Evolutionary conservation across 441 rosid genomes (phyloP), one percentile per base, ranked within the genome.

Genomic region (Pelargonium australe): DNA sequence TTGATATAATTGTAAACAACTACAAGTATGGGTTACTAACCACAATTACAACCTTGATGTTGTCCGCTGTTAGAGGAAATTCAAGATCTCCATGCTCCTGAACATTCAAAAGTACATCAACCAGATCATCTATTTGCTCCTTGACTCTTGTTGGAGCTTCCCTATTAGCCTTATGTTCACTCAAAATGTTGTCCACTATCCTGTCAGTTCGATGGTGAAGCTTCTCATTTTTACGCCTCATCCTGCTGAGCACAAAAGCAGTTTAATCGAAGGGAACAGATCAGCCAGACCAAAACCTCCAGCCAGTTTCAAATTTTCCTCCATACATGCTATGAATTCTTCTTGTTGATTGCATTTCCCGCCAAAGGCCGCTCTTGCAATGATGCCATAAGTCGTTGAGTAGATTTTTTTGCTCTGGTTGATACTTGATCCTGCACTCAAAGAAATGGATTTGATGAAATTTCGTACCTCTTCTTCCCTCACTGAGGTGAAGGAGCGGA

Each of bases 61-160:
- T 72, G 31, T 68, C 45, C 0, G 23, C 60, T 8, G 68, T 72
- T 0, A 81, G 19, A 28, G 72, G 44, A 72, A 68, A 68, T 12
- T 72, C 70, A 44, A 58, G 69, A 44, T 62, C 70, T 12, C 68
- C 72, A 40, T 20, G 55, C 68, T 79, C 64, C 60, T 74, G 75
- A 64, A 79, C 25, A 23, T 70, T 81, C 40, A 81, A 19, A 5
- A 81, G 79, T 19, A 76, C 79, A 55, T 73, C 75, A 7, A 78
- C 72, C 2, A 80, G 63, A 75, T 74, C 76, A 66, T 81, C 80
- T 10, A 40, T 41, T 7, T 66, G n/a, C 9, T 43, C 68, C 0
- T 45, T 57, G 6, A 2, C 37, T 2, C 1, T 51, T 20, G 40
- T 13, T 1, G 14, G 19, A 49, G 58, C 40, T 57, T 28, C 13